Evolutionary conservation across 441 rosid species (phyloP), one percentile per base, ranked within the genome.

Genomic region (Gossypium laxum): DNA sequence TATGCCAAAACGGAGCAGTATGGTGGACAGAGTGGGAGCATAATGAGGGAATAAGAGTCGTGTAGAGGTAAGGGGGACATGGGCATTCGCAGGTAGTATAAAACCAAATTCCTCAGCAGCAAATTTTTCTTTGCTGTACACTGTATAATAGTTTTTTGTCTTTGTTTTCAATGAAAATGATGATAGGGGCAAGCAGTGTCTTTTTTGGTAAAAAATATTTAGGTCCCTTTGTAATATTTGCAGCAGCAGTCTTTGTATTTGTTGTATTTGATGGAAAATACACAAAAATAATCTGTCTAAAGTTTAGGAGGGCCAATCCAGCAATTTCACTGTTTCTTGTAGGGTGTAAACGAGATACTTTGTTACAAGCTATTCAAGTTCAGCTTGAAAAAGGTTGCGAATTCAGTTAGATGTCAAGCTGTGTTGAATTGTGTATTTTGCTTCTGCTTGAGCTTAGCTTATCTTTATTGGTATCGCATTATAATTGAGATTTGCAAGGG

Each of bases 41-140:
- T 82, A 2, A 43, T 72, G 15, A 57, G 86, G 47, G 92, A 86
- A 74, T 90, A 86, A 10, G 89, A 84, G 69, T 73, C 88, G 1
- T 81, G 95, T 87, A 82, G 87, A 76, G 83, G 84, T 18, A 85
- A 80, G 70, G 85, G 85, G 58, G 88, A 76, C 77, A 34, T 86
- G 65, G 86, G 77, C 77, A 34, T 86, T 69, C 83, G 86, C 76
- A 87, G 90, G 87, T 86, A 87, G 86, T 75, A 69, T 38, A 81
- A 0, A 68, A 14, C 71, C 71, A 62, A 75, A 76, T 69, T 30
- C 47, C 8, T 8, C 15, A 15, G 71, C 45, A 1, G 71, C 71
- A 50, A 50, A 50, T 8, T 50, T 8, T 15, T 51, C 15, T 74
- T 77, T 78, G 83, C 86, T 78, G 81, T 19, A 38, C 71, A 45